Percentiles rank a stretch among this genome's conserved stretches.
phyloP scores from a whole-genome alignment of 1,284 basidiomycete species.

The Ganoderma lucidum region DNA sequence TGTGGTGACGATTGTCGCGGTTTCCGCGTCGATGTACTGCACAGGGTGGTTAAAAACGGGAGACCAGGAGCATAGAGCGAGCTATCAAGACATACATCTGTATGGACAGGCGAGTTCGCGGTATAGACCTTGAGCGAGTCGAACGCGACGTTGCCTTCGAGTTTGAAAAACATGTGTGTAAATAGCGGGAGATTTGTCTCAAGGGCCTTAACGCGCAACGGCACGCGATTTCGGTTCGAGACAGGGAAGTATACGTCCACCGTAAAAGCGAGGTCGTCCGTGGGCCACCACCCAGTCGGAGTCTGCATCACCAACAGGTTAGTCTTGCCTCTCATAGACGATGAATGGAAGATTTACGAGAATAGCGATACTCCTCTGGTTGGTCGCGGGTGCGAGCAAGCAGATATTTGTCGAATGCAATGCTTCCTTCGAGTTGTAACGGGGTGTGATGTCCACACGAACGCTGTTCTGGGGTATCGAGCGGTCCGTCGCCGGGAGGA shows the following conservation, averaged over 20 bases:
- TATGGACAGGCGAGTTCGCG: constrained; percentile 26
- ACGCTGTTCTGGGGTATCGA: constrained; percentile 26
- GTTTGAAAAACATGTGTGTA: constrained; percentile 26
- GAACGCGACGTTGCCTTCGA: constrained; percentile 30
- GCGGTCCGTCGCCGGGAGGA: constrained; percentile 8
- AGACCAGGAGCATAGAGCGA: no score
- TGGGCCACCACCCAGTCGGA: constrained; percentile 23
- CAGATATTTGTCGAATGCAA: constrained; percentile 36
- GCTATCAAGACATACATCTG: constrained; percentile 18
- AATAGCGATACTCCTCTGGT: constrained; percentile 39
- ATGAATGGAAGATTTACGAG: constrained; percentile 30
- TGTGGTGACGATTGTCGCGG: constrained; percentile 41
- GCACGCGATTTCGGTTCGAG: neutral
- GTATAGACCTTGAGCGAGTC: constrained; percentile 28
- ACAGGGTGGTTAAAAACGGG: neutral
- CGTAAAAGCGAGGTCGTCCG: constrained; percentile 25
- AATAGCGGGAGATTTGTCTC: constrained; percentile 38
- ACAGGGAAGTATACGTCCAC: constrained; percentile 35
- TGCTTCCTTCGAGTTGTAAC: constrained; percentile 14
- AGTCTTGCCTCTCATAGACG: neutral
- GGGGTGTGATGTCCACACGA: constrained; percentile 35
- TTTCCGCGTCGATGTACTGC: constrained; percentile 46
- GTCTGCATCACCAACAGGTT: constrained; percentile 20
- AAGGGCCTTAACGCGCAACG: constrained; percentile 29
- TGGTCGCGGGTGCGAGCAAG: constrained; percentile 30